phyloP scores from a whole-genome alignment of 1,139 yeast species.

The Nakaseomyces nivariensis region DNA sequence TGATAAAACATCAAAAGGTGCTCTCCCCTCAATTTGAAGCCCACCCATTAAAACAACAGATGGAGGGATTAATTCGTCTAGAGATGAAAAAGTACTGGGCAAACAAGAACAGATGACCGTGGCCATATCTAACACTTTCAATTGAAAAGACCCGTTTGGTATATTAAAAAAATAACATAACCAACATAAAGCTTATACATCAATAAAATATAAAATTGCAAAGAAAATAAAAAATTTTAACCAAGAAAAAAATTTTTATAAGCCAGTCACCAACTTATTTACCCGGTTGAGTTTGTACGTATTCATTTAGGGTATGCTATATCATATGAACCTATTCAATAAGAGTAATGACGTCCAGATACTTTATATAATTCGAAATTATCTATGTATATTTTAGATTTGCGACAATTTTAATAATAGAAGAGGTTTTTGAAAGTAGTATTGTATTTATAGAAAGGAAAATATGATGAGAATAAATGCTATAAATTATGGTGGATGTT shows the following conservation, averaged over 20 bases:
- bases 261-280: background rate
- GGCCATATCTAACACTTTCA: background rate
- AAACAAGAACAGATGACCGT: background rate
- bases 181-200: background rate
- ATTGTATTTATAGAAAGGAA: too few relatives aligned
- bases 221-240: background rate
- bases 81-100: background rate
- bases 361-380: too few relatives aligned
- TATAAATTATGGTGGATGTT: background rate
- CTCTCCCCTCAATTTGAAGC: background rate
- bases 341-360: too few relatives aligned
- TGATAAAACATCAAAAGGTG: background rate
- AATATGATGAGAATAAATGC: conserved; percentile 1
- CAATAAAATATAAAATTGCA: too few relatives aligned
- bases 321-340: background rate
- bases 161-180: background rate
- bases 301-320: too few relatives aligned
- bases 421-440: too few relatives aligned
- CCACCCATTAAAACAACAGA: background rate
- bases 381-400: too few relatives aligned
- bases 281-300: background rate
- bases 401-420: too few relatives aligned
- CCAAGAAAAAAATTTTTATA: too few relatives aligned
- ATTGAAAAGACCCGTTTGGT: background rate
- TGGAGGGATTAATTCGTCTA: background rate